Evolutionary conservation across 495 filamentous ascomycete genomes (phyloP), one percentile per base, ranked within the genome.

Genomic region (Aspergillus wentii): DNA sequence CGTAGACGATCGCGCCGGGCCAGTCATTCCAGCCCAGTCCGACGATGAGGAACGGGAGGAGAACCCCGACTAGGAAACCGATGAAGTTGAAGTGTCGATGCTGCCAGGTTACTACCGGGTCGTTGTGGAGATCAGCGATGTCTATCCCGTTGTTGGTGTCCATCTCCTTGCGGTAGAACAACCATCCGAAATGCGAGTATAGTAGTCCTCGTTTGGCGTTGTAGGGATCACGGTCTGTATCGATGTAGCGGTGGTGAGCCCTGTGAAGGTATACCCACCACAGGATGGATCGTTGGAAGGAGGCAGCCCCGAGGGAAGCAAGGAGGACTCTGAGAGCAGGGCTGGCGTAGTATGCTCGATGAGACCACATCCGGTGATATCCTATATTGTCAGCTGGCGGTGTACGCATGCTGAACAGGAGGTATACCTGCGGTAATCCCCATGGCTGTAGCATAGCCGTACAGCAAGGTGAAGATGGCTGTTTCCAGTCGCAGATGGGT

Each of bases 181-280:
- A 86, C 76, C 76, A 79, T 53, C 88, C 88, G 36, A 95, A 69
- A 66, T 95, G 88, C 36, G 85, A 89, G 72, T 95, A 94, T 41
- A 87, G 59, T 9, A 94, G 74, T 34, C 88, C 88, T 73, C 94
- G 94, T 62, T 86, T 82, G 42, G 94, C 89, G 34, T 82, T 87
- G 68, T 95, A 95, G 17, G 89, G 89, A 48, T 95, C 89, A 67
- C 92, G 91, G 35, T 89, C 82, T 55, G 89, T 95, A 53, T 95
- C 90, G 68, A 88, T 95, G 59, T 94, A 94, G 47, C 89, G 82
- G 69, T 95, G 89, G 61, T 95, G 89, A 41, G 89, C 83, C 36
- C 89, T 83, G 69, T 95, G 89, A 53, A 84, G 84, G 41, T 83
- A 76, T n/a, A 83, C 80, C 89, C 89, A 95, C 90, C 90, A 95